Conservation (phyloP, 2,329 filamentous ascomycete genomes). For the Cytospora chrysosperma region DNA sequence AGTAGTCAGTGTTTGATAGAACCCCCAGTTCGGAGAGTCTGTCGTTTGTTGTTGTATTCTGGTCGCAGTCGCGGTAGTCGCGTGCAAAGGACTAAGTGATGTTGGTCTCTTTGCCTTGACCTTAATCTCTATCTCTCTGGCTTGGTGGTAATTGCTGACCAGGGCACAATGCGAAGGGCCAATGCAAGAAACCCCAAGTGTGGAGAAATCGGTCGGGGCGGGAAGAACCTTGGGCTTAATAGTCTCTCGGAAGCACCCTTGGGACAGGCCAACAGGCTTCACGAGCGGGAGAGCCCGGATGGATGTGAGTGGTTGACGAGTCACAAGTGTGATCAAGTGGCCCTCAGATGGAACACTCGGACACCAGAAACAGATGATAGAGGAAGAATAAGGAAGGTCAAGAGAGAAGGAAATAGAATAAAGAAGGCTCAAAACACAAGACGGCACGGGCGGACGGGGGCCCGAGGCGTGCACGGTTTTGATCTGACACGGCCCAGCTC, state of each 20-base stretch:
- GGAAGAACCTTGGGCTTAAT: conserved; percentile 20
- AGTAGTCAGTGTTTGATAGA: not conserved
- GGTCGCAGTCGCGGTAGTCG: not conserved
- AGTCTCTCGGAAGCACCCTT: conserved; percentile 11
- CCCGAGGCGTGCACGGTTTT: not conserved
- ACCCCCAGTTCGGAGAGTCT: not conserved
- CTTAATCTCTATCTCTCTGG: not conserved
- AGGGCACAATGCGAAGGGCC: conserved; percentile 19
- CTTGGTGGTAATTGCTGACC: conserved; percentile 10
- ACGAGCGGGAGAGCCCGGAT: conserved; percentile 16
- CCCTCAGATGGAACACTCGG: not conserved
- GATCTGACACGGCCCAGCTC: not conserved
- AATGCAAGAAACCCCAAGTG: conserved; percentile 19
- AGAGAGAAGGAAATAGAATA: not conserved
- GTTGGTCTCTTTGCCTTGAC: not conserved
- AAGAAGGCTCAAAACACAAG: not conserved
- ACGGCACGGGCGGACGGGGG: not conserved
- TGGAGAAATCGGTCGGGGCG: conserved; percentile 21
- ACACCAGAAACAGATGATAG: not conserved
- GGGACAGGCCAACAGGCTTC: not conserved
- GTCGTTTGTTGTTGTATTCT: not conserved
- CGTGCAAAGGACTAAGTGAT: not conserved
- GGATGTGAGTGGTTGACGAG: conserved; percentile 7
- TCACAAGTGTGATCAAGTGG: not conserved
- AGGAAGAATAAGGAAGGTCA: not conserved